A percentile compares a stretch with the other conserved stretches of the same genome.
Conservation (phyloP, 345 rosid species). For the Eucalyptus cloeziana region DNA sequence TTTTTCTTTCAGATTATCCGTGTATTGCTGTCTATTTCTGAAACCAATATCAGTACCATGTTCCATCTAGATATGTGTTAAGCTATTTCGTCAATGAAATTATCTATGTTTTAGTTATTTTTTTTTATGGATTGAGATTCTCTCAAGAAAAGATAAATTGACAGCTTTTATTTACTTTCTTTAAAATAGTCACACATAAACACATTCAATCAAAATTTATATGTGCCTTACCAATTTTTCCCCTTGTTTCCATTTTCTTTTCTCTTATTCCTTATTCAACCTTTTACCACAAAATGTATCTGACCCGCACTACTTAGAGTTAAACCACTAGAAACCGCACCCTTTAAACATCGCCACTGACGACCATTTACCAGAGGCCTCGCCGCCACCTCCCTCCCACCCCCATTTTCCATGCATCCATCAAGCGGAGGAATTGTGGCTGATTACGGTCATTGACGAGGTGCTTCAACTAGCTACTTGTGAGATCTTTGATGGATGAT, state of each 20-base stretch:
- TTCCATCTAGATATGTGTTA: not conserved
- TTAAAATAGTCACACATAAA: not conserved
- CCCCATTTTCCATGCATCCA: not conserved
- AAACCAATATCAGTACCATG: not conserved
- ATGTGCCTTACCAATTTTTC: not conserved
- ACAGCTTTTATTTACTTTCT: not conserved
- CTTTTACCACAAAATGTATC: not conserved
- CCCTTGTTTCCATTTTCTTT: not conserved
- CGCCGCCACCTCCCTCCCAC: not conserved
- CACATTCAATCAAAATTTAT: not conserved
- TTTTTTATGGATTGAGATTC: not conserved
- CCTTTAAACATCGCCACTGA: not conserved
- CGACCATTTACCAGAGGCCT: not conserved
- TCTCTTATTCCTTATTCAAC: not conserved
- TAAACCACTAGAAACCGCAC: not conserved
- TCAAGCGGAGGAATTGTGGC: not conserved
- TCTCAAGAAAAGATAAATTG: not conserved
- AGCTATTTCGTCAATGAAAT: not conserved
- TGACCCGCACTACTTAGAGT: not conserved
- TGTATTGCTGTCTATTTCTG: not conserved
- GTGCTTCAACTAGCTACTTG: not conserved
- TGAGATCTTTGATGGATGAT: not conserved
- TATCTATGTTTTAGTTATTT: not conserved
- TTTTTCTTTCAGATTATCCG: not conserved
- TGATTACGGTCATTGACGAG: not conserved